Evolutionary conservation across 2,329 filamentous ascomycete genomes (phyloP).

Genomic region (Fusarium humuli): DNA sequence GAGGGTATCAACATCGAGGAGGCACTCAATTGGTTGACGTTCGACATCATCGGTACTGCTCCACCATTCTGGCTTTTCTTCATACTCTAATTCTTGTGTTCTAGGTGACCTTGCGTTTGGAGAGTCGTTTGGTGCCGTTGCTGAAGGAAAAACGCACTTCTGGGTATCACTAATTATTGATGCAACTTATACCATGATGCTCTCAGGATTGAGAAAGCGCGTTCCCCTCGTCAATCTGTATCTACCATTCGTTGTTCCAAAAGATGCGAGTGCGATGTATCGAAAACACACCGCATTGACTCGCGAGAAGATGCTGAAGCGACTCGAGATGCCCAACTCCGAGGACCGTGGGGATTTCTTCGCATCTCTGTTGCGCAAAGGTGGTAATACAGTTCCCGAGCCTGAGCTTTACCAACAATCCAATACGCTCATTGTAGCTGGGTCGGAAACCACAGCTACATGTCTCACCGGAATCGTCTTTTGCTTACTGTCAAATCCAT

Average conservation of each 20-base stretch:
- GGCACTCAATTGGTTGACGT: slow-evolving; percentile 12
- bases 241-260: background rate
- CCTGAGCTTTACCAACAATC: slow-evolving; percentile 10
- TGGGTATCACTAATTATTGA: slow-evolving; percentile 7
- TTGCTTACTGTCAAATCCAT: background rate
- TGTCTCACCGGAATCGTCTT: background rate
- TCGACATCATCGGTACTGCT: slow-evolving; percentile 24
- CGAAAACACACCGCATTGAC: background rate
- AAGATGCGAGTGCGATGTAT: background rate
- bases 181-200: background rate
- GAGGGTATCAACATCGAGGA: slow-evolving; percentile 5
- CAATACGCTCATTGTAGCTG: slow-evolving; percentile 12
- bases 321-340: background rate
- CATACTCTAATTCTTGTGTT: background rate
- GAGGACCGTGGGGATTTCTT: slow-evolving; percentile 10
- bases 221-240: background rate
- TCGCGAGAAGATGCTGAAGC: background rate
- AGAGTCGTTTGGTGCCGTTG: slow-evolving; percentile 13
- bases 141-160: background rate
- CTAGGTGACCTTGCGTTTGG: slow-evolving; percentile 18
- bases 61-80: background rate
- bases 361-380: background rate
- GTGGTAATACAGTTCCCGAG: background rate
- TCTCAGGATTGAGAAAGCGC: background rate
- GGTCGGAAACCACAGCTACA: slow-evolving; percentile 16